Evolutionary conservation across 192 early-diverging fungal genomes (phyloP).

Genomic region (Rhizoclosmatium sp.): DNA sequence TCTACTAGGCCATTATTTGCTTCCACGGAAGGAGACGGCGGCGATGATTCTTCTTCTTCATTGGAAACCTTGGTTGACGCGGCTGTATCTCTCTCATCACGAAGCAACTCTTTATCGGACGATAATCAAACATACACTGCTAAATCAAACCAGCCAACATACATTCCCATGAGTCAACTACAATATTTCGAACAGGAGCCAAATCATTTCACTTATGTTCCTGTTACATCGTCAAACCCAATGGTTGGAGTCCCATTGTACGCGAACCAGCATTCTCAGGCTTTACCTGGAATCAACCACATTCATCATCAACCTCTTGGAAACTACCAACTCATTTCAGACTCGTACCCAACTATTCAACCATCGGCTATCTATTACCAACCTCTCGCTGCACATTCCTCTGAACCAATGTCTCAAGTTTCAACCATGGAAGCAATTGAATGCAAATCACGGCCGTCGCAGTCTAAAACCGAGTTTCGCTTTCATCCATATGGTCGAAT

Average conservation of each 20-base stretch:
- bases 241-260: not conserved
- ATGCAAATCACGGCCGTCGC: not conserved
- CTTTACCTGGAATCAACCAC: not conserved
- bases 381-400: not conserved
- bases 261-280: not conserved
- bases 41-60: not conserved
- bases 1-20: not conserved
- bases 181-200: not conserved
- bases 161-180: slow-evolving; percentile 21
- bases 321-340: not conserved
- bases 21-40: slow-evolving; percentile 5
- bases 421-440: not conserved
- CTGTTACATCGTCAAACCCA: not conserved
- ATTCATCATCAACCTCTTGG: not conserved
- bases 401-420: not conserved
- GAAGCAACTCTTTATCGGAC: not conserved
- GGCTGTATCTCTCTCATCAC: slow-evolving; percentile 5
- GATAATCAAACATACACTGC: not conserved
- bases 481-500: not conserved
- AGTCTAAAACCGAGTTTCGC: not conserved
- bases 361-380: slow-evolving; percentile 29
- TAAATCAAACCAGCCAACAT: not conserved
- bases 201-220: not conserved
- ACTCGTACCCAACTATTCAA: not conserved
- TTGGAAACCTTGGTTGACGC: slow-evolving; percentile 11